phyloP scores from a whole-genome alignment of 129 eudicot species.

The Sambucus nigra region DNA sequence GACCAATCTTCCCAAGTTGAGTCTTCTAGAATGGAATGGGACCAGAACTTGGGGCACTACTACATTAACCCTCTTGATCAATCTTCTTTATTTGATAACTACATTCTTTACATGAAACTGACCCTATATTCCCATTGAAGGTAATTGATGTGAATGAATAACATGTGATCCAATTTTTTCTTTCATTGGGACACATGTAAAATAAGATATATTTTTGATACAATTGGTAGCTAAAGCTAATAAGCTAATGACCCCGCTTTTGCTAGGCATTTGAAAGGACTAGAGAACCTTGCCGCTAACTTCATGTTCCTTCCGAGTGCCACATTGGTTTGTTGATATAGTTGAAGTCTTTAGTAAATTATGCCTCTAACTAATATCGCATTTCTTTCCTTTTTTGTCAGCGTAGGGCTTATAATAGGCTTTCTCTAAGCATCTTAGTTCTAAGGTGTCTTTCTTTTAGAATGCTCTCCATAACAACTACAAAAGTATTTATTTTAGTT shows the following conservation, averaged over 20 bases:
- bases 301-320: background rate
- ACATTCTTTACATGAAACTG: too few species aligned
- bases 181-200: conserved; percentile 10
- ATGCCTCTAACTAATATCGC: background rate
- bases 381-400: background rate
- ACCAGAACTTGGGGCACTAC: background rate
- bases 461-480: background rate
- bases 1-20: too few species aligned
- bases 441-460: background rate
- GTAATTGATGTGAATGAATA: background rate
- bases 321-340: background rate
- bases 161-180: background rate
- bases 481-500: background rate
- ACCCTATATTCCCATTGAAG: background rate
- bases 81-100: background rate
- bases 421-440: background rate
- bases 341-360: background rate
- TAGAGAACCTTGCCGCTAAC: background rate
- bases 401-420: background rate
- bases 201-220: background rate
- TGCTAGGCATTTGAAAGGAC: background rate
- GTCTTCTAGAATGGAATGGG: too few species aligned
- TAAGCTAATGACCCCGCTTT: conserved; percentile 2
- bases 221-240: background rate
- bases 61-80: background rate